These are phyloP conservation scores for Laetiporus sulphureus DNA, from an alignment of 1,284 basidiomycete species.

Conservation along the genomic window DNA sequence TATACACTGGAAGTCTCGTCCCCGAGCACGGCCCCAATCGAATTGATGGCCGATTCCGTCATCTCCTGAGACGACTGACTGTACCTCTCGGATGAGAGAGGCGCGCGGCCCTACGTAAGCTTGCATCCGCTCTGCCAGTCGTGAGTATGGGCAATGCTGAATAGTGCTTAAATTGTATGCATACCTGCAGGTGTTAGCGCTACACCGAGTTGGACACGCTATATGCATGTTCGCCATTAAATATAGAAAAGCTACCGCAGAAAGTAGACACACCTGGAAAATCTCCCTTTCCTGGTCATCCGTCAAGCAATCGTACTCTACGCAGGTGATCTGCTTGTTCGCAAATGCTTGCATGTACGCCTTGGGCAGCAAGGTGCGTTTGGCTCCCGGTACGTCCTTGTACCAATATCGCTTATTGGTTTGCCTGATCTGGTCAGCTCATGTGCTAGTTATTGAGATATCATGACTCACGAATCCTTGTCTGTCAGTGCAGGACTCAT, in stretches of 20 bases:
- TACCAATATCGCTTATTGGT: constrained; percentile 49
- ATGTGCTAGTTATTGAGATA: not conserved
- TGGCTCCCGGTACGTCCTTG: constrained; percentile 26
- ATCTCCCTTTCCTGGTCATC: constrained; percentile 66
- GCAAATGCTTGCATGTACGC: constrained; percentile 46
- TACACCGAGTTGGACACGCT: constrained; percentile 41
- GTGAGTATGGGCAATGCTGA: no score
- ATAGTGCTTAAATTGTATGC: constrained; percentile 4
- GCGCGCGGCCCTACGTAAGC: constrained; percentile 40
- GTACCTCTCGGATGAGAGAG: constrained; percentile 34
- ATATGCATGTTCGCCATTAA: not conserved
- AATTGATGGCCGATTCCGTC: constrained; percentile 38
- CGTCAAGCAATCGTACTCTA: constrained; percentile 59
- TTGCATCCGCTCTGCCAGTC: constrained; percentile 36
- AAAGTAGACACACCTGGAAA: constrained; percentile 47
- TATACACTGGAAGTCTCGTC: constrained; percentile 42
- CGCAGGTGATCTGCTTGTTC: constrained; percentile 66
- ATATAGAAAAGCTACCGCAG: not conserved
- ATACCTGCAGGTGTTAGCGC: constrained; percentile 39
- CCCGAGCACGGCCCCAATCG: constrained; percentile 40
- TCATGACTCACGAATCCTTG: constrained; percentile 46
- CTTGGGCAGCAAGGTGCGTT: constrained; percentile 37
- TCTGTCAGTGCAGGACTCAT: constrained; percentile 26
- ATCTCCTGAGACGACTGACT: constrained; percentile 29
- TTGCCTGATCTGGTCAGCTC: constrained; percentile 16